phyloP scores from a whole-genome alignment of 495 filamentous ascomycete species.

The Podospora pseudoanserina region DNA sequence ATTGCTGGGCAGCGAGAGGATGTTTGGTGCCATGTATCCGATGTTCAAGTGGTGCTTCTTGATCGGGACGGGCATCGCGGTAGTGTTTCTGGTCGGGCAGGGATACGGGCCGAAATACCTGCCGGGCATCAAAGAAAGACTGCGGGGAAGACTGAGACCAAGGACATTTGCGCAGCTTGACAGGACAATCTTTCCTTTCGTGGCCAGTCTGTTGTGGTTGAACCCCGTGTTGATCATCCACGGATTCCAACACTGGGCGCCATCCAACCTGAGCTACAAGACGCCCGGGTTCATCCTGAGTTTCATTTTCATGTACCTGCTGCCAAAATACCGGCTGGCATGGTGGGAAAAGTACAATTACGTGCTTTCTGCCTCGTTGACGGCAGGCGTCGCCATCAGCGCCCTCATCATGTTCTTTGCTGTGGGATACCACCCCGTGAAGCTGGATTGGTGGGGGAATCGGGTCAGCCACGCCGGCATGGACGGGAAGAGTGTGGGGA shows the following conservation, averaged over 20 bases:
- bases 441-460: conserved; percentile 62
- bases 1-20: conserved; percentile 35
- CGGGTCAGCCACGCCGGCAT: conserved; percentile 36
- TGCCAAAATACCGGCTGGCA: conserved; percentile 23
- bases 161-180: conserved; percentile 27
- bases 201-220: conserved; percentile 30
- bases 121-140: conserved; percentile 28
- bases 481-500: conserved; percentile 28
- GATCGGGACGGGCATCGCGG: conserved; percentile 33
- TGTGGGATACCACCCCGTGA: conserved; percentile 48
- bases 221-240: conserved; percentile 34
- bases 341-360: conserved; percentile 60
- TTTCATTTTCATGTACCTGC: conserved; percentile 30
- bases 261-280: conserved; percentile 32
- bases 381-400: conserved; percentile 55
- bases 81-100: conserved; percentile 32
- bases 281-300: conserved; percentile 32
- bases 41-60: conserved; percentile 42
- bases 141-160: conserved; percentile 22
- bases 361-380: conserved; percentile 57
- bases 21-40: conserved; percentile 38
- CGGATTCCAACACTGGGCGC: conserved; percentile 35
- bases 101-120: conserved; percentile 32
- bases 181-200: conserved; percentile 28
- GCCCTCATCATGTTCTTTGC: conserved; percentile 64